phyloP scores from a whole-genome alignment of 1,284 basidiomycete genomes.

The Tylopilus sp. region DNA sequence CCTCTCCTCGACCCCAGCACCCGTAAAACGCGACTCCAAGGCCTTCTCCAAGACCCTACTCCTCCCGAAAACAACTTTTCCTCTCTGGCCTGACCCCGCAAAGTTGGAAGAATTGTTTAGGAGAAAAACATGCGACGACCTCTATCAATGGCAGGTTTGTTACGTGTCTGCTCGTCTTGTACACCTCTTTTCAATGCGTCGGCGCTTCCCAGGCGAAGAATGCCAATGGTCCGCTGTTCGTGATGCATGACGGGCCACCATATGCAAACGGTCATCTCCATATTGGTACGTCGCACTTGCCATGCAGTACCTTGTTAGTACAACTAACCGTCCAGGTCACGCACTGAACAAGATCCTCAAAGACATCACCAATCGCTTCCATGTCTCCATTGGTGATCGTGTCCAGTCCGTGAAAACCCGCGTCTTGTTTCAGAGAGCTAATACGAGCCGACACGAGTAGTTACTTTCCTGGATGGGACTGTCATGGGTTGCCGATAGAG shows the following conservation, averaged over 20 bases:
- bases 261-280: slow-evolving; percentile 97
- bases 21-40: slow-evolving; percentile 21
- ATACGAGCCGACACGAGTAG: slow-evolving; percentile 39
- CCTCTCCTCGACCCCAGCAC: slow-evolving; percentile 12
- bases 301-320: neutral
- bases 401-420: slow-evolving; percentile 64
- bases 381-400: slow-evolving; percentile 72
- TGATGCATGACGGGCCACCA: slow-evolving; percentile 95
- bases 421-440: slow-evolving; percentile 1
- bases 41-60: slow-evolving; percentile 67
- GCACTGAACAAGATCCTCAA: slow-evolving; percentile 97
- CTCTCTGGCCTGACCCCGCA: slow-evolving; percentile 69
- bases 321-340: slow-evolving; percentile 60
- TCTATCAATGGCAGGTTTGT: slow-evolving; percentile 88
- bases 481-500: slow-evolving; percentile 96
- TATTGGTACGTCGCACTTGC: slow-evolving; percentile 62
- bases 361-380: slow-evolving; percentile 92
- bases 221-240: slow-evolving; percentile 65
- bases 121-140: slow-evolving; percentile 63
- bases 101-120: slow-evolving; percentile 63
- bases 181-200: slow-evolving; percentile 5
- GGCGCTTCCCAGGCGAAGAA: slow-evolving; percentile 53
- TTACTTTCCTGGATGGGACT: slow-evolving; percentile 97
- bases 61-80: slow-evolving; percentile 82
- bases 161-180: neutral